phyloP scores from a whole-genome alignment of 441 rosid genomes.

The Populus hybrid region DNA sequence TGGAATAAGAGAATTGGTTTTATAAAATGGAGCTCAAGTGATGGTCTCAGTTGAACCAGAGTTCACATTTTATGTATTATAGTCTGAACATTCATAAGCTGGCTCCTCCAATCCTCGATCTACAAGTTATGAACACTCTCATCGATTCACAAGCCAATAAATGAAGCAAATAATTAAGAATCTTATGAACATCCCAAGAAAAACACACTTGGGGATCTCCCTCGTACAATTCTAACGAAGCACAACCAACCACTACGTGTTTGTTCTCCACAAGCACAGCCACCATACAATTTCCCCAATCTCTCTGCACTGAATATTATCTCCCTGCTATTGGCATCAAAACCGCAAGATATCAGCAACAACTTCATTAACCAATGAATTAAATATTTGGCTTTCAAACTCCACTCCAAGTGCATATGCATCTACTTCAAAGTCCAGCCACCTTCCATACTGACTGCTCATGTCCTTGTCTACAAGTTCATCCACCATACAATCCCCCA shows the following conservation, averaged over 20 bases:
- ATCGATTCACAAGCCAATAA: background rate
- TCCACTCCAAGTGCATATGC: constrained; percentile 57
- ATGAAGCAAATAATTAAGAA: no score
- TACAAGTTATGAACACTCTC: background rate
- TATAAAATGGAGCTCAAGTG: no score
- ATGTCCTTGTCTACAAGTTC: constrained; percentile 91
- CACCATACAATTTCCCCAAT: background rate
- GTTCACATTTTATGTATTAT: no score
- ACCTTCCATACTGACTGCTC: constrained; percentile 77
- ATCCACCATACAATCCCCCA: constrained; percentile 85
- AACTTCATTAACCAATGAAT: constrained; percentile 63
- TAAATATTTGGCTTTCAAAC: constrained; percentile 52
- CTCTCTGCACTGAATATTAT: background rate
- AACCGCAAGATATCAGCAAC: constrained; percentile 42
- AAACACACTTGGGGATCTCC: no score
- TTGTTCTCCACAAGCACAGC: background rate
- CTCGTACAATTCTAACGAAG: background rate
- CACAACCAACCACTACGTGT: no score
- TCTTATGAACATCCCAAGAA: no score
- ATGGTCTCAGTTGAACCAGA: no score
- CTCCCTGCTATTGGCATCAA: constrained; percentile 12
- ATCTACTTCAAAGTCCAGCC: constrained; percentile 75
- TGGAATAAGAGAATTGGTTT: no score
- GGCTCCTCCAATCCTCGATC: background rate
- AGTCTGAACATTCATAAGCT: no score